These are phyloP conservation scores for Xylaria longipes DNA, from an alignment of 495 filamentous ascomycete species.

Conservation along the genomic window DNA sequence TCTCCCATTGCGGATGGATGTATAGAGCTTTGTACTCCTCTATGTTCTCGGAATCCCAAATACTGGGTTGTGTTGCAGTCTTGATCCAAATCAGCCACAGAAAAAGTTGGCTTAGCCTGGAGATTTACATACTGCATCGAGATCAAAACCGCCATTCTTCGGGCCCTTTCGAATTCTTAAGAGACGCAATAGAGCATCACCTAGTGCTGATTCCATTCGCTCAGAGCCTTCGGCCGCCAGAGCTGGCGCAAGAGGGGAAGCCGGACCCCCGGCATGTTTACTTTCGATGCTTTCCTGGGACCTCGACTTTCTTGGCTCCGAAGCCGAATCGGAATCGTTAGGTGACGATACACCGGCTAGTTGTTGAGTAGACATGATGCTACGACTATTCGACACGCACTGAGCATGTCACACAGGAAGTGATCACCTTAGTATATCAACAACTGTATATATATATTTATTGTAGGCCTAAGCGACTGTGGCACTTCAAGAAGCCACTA, in stretches of 20 bases:
- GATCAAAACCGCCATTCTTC: constrained; percentile 30
- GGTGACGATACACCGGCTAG: constrained; percentile 9
- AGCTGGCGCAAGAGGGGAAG: constrained; percentile 21
- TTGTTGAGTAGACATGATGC: constrained; percentile 33
- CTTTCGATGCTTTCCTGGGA: constrained; percentile 24
- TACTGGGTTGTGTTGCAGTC: constrained; percentile 39
- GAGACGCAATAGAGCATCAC: constrained; percentile 35
- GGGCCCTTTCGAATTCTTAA: constrained; percentile 37
- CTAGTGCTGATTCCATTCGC: constrained; percentile 32
- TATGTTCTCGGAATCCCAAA: constrained; percentile 39
- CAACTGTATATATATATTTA: too few relatives aligned
- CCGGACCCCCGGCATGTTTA: constrained; percentile 9
- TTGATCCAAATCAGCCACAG: constrained; percentile 23
- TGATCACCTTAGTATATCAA: constrained; percentile 6
- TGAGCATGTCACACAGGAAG: neutral
- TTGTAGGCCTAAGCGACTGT: too few relatives aligned
- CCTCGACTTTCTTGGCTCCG: constrained; percentile 24
- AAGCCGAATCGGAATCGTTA: constrained; percentile 23
- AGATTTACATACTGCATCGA: constrained; percentile 32
- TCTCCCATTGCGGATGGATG: constrained; percentile 40
- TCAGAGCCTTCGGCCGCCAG: constrained; percentile 29
- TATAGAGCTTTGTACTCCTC: constrained; percentile 40
- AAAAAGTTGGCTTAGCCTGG: neutral
- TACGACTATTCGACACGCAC: constrained; percentile 3
- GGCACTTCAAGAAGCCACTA: too few relatives aligned